Percentiles rank a stretch among this genome's conserved stretches.
Conservation (phyloP, 2,329 filamentous ascomycete genomes). For the Neonectria neomacrospora region DNA sequence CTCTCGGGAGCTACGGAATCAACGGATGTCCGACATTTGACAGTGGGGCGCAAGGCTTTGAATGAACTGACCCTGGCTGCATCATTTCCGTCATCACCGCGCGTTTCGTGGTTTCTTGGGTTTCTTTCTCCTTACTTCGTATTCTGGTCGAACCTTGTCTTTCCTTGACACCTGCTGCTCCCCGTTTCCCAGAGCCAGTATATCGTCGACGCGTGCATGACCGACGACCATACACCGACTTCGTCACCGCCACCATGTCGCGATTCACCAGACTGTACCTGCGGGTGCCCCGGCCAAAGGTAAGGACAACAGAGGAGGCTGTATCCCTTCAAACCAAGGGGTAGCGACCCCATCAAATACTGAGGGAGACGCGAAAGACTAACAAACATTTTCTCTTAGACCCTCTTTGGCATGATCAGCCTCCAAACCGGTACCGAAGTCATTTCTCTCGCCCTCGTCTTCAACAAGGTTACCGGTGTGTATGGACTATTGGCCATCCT, state of each 20-base stretch:
- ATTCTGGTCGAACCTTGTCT: constrained; percentile 23
- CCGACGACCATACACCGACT: constrained; percentile 9
- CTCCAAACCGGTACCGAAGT: constrained; percentile 88
- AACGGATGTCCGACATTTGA: constrained; percentile 27
- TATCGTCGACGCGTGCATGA: constrained; percentile 3
- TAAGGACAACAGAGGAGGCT: constrained; percentile 41
- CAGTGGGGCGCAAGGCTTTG: constrained; percentile 28
- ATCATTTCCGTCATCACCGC: constrained; percentile 43
- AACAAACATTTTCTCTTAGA: constrained; percentile 60
- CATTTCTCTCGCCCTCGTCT: constrained; percentile 82
- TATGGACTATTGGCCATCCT: constrained; percentile 91
- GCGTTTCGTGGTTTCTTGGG: constrained; percentile 28
- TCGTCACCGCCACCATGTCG: constrained; percentile 45
- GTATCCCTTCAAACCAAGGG: neutral
- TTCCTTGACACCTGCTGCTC: constrained; percentile 16
- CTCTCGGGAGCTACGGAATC: constrained; percentile 10
- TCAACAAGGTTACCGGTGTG: constrained; percentile 92
- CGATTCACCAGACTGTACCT: constrained; percentile 52
- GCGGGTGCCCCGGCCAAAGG: constrained; percentile 55
- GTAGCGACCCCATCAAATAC: neutral
- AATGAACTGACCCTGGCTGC: constrained; percentile 38
- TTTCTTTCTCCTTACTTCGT: constrained; percentile 26
- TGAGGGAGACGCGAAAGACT: constrained; percentile 25
- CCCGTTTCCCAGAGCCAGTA: constrained; percentile 11
- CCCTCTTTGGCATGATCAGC: constrained; percentile 86